Evolutionary conservation across 2,329 filamentous ascomycete genomes (phyloP), one percentile per base, ranked within the genome.

Genomic region (Fusarium chaquense): DNA sequence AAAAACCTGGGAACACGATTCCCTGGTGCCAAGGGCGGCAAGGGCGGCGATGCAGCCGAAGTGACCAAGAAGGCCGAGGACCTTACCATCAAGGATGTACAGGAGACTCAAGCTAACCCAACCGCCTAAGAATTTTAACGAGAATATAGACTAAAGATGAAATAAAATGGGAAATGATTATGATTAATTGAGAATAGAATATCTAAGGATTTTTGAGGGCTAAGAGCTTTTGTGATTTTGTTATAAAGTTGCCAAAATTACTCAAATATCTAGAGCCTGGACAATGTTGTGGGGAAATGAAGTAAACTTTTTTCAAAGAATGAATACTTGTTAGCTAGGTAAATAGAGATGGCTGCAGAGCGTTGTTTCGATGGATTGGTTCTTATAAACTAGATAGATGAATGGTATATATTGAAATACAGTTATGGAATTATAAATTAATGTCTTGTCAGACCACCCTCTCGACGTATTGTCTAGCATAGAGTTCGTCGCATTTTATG

Each of bases 1-100:
- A 96, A 94, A 85, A 89, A 94, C 74, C 90, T 91, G 81, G 92
- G 92, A 2, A 86, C 87, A 2, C 85, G 87, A 64, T 86, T 90
- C 76, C 90, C 89, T 0, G 87, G 86, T 9, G 46, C 55, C 6
- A 69, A 66, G 43, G 43, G 43, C 6, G 60, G 51, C 22, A 69
- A 67, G 28, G 61, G 59, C 6, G 36, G 47, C 6, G 62, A 67
- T 32, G 43, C 36, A 2, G 45, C 46, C 0, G 61, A 54, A 20
- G 68, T 51, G 40, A 52, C 65, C 38, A 66, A 64, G 56, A 71
- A 64, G 59, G 58, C 61, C 4, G 61, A 72, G 54, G 56, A 63
- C 43, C 55, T 71, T 13, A 58, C 69, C 5, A 57, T 71, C 26
- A 46, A 54, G 20, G 69, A 66, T 33, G 58, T 65, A 7, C 47